Conservation (phyloP, 2,329 filamentous ascomycete species). For the Cytospora chrysosperma region DNA sequence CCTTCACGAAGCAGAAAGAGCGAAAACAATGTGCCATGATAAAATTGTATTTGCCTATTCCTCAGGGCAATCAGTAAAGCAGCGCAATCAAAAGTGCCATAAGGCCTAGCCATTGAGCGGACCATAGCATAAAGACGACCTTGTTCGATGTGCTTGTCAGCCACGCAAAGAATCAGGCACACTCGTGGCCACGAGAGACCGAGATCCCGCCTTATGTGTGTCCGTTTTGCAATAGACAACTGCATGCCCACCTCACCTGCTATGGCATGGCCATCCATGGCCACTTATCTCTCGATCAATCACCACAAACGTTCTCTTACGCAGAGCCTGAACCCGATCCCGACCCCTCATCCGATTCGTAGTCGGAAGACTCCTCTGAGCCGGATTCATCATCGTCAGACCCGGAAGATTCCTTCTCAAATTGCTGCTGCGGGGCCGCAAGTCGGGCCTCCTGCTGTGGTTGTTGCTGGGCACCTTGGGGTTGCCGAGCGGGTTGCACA, state of each 20-base stretch:
- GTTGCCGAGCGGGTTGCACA: slow-evolving; percentile 9
- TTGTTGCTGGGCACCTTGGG: neutral
- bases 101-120: neutral
- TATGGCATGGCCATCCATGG: neutral
- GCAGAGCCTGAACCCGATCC: neutral
- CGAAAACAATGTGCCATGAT: neutral
- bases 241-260: neutral
- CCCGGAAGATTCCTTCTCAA: neutral
- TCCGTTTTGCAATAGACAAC: neutral
- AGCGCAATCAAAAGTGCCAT: slow-evolving; percentile 7
- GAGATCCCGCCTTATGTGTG: neutral
- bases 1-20: neutral
- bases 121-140: neutral
- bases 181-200: neutral
- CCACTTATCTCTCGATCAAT: neutral
- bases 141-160: slow-evolving; percentile 1
- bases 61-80: slow-evolving; percentile 8
- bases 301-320: neutral
- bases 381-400: neutral
- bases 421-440: neutral
- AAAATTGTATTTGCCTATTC: slow-evolving; percentile 19
- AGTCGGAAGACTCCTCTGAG: slow-evolving; percentile 10
- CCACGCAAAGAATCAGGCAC: neutral
- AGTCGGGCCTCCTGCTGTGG: slow-evolving; percentile 10
- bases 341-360: neutral